Evolutionary conservation across 2,329 filamentous ascomycete genomes (phyloP).

Genomic region (Dothideomycetes sp.): DNA sequence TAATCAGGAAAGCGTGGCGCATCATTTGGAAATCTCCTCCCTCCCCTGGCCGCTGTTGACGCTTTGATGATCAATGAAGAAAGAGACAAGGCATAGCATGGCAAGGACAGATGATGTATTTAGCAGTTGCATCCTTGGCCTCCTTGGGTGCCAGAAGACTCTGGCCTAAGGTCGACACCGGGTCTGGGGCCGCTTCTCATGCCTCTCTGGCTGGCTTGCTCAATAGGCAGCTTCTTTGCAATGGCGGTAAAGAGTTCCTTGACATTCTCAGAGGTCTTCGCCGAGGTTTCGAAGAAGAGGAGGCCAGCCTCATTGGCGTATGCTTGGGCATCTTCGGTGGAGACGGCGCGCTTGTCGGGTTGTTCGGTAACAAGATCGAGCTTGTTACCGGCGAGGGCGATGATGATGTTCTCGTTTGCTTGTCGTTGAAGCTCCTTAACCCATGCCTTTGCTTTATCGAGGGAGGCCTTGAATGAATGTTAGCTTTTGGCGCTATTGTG

Average conservation of each 20-base stretch:
- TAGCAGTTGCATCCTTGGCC: conserved; percentile 55
- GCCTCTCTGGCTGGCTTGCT: conserved; percentile 88
- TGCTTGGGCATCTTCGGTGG: conserved; percentile 81
- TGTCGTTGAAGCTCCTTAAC: conserved; percentile 98
- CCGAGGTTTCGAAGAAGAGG: conserved; percentile 96
- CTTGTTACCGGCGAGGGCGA: conserved; percentile 95
- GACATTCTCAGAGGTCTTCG: conserved; percentile 95
- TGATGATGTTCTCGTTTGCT: conserved; percentile 99
- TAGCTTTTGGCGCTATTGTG: conserved; percentile 3
- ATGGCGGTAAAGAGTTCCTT: conserved; percentile 93
- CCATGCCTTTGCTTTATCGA: conserved; percentile 99
- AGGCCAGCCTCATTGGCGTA: conserved; percentile 90
- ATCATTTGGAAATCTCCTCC: no score
- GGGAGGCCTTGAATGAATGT: conserved; percentile 55
- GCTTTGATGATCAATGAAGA: background rate
- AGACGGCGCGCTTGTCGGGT: conserved; percentile 89
- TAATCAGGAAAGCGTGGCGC: background rate
- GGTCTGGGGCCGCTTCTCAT: conserved; percentile 52
- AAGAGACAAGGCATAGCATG: background rate
- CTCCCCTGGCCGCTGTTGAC: background rate
- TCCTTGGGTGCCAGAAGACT: conserved; percentile 47
- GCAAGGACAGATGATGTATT: background rate
- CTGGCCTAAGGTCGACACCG: conserved; percentile 56
- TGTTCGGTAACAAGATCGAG: conserved; percentile 88
- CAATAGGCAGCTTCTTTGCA: conserved; percentile 92